Conservation (phyloP, 192 early-diverging fungal genomes). For the Oehlia diaphana region DNA sequence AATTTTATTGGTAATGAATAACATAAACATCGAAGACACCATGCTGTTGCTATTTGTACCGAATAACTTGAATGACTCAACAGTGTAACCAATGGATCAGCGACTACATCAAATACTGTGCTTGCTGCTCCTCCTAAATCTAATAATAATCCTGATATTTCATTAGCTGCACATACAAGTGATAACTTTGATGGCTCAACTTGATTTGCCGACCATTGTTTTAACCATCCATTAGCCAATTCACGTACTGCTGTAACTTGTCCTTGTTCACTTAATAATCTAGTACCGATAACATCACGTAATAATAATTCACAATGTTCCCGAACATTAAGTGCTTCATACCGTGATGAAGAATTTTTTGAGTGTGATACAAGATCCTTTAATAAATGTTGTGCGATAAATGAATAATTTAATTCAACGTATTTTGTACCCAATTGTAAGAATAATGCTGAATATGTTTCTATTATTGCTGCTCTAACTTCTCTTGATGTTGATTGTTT, state of each 20-base stretch:
- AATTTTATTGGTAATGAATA: slow-evolving; percentile 64
- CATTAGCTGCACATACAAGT: slow-evolving; percentile 70
- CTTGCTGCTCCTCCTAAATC: slow-evolving; percentile 76
- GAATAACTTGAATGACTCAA: slow-evolving; percentile 67
- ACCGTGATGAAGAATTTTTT: slow-evolving; percentile 48
- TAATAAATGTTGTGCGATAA: slow-evolving; percentile 69
- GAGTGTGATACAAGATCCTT: slow-evolving; percentile 57
- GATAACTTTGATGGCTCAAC: slow-evolving; percentile 55
- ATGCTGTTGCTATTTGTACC: slow-evolving; percentile 73
- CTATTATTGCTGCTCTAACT: slow-evolving; percentile 72
- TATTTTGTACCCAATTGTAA: slow-evolving; percentile 66
- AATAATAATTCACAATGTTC: slow-evolving; percentile 65
- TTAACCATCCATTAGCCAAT: slow-evolving; percentile 61
- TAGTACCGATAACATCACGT: slow-evolving; percentile 72
- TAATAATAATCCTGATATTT: slow-evolving; percentile 68
- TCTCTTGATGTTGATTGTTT: slow-evolving; percentile 66
- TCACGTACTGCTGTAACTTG: slow-evolving; percentile 67
- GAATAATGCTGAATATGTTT: slow-evolving; percentile 76
- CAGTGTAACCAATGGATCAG: slow-evolving; percentile 69
- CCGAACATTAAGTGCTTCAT: slow-evolving; percentile 61
- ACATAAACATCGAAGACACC: slow-evolving; percentile 70
- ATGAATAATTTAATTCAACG: slow-evolving; percentile 73
- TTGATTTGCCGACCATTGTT: slow-evolving; percentile 54
- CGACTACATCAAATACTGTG: slow-evolving; percentile 61
- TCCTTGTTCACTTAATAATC: slow-evolving; percentile 77